phyloP scores from a whole-genome alignment of 257 asterid species.

The Gardenia jasminoides region DNA sequence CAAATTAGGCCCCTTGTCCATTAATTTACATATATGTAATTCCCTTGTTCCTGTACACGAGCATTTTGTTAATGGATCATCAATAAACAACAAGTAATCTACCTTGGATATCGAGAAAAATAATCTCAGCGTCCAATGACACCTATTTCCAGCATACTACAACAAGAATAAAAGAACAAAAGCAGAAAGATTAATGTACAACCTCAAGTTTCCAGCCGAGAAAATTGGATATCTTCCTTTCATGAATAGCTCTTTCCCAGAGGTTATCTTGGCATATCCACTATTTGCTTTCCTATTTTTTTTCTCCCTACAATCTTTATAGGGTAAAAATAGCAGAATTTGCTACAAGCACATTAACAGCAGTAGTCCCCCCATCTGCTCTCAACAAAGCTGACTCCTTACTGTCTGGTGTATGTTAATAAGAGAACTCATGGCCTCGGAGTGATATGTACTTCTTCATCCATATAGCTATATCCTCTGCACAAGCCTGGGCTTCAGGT shows the following conservation, averaged over 20 bases:
- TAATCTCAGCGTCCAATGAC: background rate
- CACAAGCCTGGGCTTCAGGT: constrained; percentile 74
- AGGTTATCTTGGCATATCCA: background rate
- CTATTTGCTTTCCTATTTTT: background rate
- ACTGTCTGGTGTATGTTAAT: constrained; percentile 22
- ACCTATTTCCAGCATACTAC: background rate
- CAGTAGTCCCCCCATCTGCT: background rate
- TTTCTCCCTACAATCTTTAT: background rate
- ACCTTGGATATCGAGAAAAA: constrained; percentile 9
- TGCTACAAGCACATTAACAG: background rate
- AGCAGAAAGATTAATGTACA: constrained; percentile 2
- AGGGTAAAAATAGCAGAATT: background rate
- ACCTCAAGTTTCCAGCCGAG: constrained; percentile 3
- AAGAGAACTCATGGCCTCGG: constrained; percentile 81
- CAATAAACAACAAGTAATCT: background rate
- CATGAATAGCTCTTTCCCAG: background rate
- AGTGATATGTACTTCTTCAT: constrained; percentile 74
- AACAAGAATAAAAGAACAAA: constrained; percentile 1
- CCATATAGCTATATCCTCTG: constrained; percentile 85
- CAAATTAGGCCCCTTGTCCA: background rate
- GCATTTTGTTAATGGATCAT: background rate
- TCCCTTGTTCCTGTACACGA: background rate
- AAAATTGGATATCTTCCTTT: background rate
- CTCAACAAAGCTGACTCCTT: background rate
- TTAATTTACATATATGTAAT: background rate